These are phyloP conservation scores for Fraxinus platypoda DNA, from an alignment of 305 asterid species.

Conservation along the genomic window DNA sequence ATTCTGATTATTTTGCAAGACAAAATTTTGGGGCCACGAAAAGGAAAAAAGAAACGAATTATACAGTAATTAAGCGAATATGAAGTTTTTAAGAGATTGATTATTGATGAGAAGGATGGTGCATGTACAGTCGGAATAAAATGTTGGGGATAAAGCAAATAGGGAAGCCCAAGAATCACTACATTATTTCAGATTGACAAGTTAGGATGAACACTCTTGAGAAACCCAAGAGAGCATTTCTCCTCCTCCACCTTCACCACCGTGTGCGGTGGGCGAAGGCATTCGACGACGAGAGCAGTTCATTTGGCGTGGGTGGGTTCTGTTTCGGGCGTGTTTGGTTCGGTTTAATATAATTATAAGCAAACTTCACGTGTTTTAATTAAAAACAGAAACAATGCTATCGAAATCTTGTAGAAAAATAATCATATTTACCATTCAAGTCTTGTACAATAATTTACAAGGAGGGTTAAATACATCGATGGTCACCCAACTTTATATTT, in stretches of 20 bases:
- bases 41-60: neutral
- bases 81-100: neutral
- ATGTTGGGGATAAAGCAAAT: slow-evolving; percentile 28
- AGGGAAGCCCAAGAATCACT: slow-evolving; percentile 18
- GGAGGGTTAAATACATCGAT: no score
- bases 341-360: neutral
- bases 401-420: no score
- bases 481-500: no score
- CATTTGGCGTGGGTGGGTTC: neutral
- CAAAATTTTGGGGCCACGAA: neutral
- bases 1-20: neutral
- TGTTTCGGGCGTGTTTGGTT: neutral
- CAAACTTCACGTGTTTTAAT: no score
- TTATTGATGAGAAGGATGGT: neutral
- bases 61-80: neutral
- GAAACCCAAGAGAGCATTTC: slow-evolving; percentile 35
- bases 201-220: slow-evolving; percentile 28
- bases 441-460: no score
- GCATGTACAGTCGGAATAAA: slow-evolving; percentile 28
- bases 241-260: neutral
- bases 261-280: neutral
- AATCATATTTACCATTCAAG: no score
- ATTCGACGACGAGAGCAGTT: neutral
- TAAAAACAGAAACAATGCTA: no score
- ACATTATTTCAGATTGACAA: slow-evolving; percentile 20